A percentile compares a stretch with the other conserved stretches of the same genome.
Conservation (phyloP, 306 rosid species). For the Canavalia gladiata region DNA sequence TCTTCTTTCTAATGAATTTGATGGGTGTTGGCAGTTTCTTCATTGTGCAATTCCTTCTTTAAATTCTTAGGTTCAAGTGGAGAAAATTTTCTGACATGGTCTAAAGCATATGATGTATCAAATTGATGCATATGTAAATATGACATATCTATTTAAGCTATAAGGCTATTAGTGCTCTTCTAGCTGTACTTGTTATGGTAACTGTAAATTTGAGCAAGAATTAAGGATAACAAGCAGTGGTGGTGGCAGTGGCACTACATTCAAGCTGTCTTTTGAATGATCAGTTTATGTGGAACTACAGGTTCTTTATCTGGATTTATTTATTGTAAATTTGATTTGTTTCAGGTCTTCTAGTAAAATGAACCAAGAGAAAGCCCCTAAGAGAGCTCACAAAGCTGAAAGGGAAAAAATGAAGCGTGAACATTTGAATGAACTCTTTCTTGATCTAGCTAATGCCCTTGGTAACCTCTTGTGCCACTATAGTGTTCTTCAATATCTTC, state of each 20-base stretch:
- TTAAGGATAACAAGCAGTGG: conserved; percentile 11
- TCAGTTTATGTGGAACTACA: conserved; percentile 30
- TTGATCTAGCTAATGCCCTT: conserved; percentile 78
- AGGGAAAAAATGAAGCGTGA: conserved; percentile 97
- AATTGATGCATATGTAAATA: neutral
- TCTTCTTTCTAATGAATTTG: conserved; percentile 12
- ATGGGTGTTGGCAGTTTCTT: neutral
- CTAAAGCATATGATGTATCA: neutral
- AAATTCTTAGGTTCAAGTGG: conserved; percentile 6
- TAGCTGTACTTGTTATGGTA: conserved; percentile 12
- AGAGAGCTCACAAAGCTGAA: conserved; percentile 88
- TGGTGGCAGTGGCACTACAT: neutral
- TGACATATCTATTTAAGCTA: neutral
- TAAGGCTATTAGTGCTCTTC: neutral
- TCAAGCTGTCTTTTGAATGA: conserved; percentile 30
- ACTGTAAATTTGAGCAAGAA: conserved; percentile 1
- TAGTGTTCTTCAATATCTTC: conserved; percentile 24
- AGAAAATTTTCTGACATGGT: neutral
- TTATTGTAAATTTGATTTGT: conserved; percentile 48
- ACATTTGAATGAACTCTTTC: conserved; percentile 82
- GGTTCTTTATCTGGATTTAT: conserved; percentile 36
- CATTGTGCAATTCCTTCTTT: neutral
- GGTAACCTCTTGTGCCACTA: conserved; percentile 62
- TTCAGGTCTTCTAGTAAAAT: conserved; percentile 67
- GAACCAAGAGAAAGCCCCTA: conserved; percentile 71